phyloP scores from a whole-genome alignment of 208 protist species.

The Wallacemonas sp. region DNA sequence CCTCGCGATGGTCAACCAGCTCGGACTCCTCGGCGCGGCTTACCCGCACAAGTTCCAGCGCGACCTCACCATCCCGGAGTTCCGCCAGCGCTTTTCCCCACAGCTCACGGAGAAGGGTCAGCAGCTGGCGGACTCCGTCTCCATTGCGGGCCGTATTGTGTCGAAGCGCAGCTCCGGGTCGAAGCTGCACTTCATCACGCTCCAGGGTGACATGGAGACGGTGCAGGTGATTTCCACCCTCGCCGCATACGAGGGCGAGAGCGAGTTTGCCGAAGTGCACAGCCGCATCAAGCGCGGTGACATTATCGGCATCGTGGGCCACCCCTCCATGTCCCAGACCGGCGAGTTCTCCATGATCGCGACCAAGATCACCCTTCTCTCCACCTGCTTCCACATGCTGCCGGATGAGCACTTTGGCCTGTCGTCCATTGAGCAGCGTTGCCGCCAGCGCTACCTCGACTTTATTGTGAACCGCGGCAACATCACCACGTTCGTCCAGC shows the following conservation, averaged over 20 bases:
- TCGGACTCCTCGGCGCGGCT: constrained; percentile 87
- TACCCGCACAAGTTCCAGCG: constrained; percentile 98
- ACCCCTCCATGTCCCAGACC: constrained; percentile 86
- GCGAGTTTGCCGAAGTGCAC: constrained; percentile 90
- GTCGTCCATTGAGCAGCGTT: constrained; percentile 95
- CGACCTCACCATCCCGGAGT: constrained; percentile 89
- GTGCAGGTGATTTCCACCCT: constrained; percentile 94
- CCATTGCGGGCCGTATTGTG: constrained; percentile 89
- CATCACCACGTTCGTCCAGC: constrained; percentile 94
- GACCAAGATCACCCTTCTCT: constrained; percentile 85
- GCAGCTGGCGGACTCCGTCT: constrained; percentile 60
- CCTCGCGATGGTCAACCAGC: constrained; percentile 86
- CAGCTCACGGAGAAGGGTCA: constrained; percentile 60
- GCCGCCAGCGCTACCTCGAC: constrained; percentile 99
- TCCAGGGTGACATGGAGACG: constrained; percentile 93
- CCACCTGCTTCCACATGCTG: constrained; percentile 99
- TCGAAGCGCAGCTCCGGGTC: constrained; percentile 84
- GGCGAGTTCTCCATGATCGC: constrained; percentile 91
- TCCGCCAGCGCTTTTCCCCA: constrained; percentile 67
- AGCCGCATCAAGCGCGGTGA: constrained; percentile 96
- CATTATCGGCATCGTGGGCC: constrained; percentile 97
- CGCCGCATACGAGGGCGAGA: constrained; percentile 60
- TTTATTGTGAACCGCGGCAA: constrained; percentile 98
- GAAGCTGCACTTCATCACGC: constrained; percentile 97
- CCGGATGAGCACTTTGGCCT: constrained; percentile 95